Evolutionary conservation across 2,329 filamentous ascomycete genomes (phyloP), one percentile per base, ranked within the genome.

Genomic region (Exophiala dermatitidis): DNA sequence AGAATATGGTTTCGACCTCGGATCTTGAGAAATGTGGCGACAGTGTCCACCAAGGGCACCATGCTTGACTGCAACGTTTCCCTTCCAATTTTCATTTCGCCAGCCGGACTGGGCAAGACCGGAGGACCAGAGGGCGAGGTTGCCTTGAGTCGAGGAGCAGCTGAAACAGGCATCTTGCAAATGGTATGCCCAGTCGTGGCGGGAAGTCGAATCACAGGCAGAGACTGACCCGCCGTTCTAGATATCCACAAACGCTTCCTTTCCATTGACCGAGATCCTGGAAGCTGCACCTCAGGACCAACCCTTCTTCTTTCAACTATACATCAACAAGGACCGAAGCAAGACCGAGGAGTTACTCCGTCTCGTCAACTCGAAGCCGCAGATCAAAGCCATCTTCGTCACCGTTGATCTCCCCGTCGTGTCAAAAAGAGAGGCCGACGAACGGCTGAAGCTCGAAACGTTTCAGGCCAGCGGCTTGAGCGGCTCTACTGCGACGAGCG

Each of bases 321-420:
- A 84, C 60, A 77, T 84, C 48, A 76, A 83, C 66, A 78, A 77
- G 60, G 71, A 81, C 57, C 70, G 79, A 0, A 53, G 64, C 7
- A 77, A 79, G 54, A 78, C 77, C 8, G 75, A 76, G 56, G 67
- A 68, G 1, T 66, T 83, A 0, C 64, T 84, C 1, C 65, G 62
- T 6, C 65, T 73, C 10, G 76, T 79, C 1, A 78, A 78, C 1
- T 71, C 77, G n/a, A 73, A 74, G 50, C 71, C 69, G 4, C 71
- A 75, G 47, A 72, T 80, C 53, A 58, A 56, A 36, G 61, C 61
- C 6, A 30, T 64, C 6, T 60, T 63, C 19, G 72, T 81, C 30
- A 81, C 78, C 0, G 77, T 80, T 5, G 78, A 81, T 51, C 74
- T 77, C 0, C 77, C 78, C 0, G 77, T 78, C 12, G 71, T 77